Evolutionary conservation across 1,284 basidiomycete species (phyloP).

Genomic region (Naganishia sp.): DNA sequence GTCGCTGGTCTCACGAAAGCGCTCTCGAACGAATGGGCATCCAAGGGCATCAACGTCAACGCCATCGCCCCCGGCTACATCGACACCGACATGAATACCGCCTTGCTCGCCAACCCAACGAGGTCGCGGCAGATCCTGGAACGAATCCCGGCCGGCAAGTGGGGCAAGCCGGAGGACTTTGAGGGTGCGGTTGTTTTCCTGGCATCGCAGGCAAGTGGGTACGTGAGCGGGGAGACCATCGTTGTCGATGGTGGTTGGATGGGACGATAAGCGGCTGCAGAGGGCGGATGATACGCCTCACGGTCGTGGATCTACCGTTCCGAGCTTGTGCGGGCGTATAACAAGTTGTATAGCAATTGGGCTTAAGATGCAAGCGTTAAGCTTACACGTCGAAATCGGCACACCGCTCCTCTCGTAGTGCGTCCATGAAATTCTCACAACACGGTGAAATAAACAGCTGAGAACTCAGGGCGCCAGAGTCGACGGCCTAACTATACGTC

Average conservation of each 20-base stretch:
- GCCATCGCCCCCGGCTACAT: slow-evolving; percentile 87
- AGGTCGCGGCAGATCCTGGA: slow-evolving; percentile 81
- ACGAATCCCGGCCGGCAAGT: slow-evolving; percentile 83
- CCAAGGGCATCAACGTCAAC: slow-evolving; percentile 85
- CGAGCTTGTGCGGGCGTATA: too few relatives aligned
- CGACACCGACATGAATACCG: slow-evolving; percentile 66
- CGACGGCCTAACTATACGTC: too few relatives aligned
- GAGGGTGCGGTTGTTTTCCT: slow-evolving; percentile 88
- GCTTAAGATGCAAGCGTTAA: too few relatives aligned
- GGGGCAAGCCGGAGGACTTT: slow-evolving; percentile 86
- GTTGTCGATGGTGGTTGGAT: slow-evolving; percentile 49
- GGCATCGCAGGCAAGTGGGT: slow-evolving; percentile 79
- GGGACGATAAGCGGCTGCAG: slow-evolving; percentile 9
- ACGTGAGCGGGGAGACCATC: slow-evolving; percentile 76
- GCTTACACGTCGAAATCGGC: too few relatives aligned
- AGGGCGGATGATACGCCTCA: not conserved
- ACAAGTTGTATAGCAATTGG: too few relatives aligned
- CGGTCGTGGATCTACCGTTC: too few relatives aligned
- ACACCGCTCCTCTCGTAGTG: too few relatives aligned
- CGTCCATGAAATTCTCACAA: too few relatives aligned
- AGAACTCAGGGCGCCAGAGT: too few relatives aligned
- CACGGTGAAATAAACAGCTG: too few relatives aligned
- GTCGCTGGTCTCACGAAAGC: slow-evolving; percentile 69
- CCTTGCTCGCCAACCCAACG: slow-evolving; percentile 50
- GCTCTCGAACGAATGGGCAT: slow-evolving; percentile 66